Evolutionary conservation across 176 grass and related monocot genomes (phyloP), one percentile per base, ranked within the genome.

Genomic region (Musa beccarii): DNA sequence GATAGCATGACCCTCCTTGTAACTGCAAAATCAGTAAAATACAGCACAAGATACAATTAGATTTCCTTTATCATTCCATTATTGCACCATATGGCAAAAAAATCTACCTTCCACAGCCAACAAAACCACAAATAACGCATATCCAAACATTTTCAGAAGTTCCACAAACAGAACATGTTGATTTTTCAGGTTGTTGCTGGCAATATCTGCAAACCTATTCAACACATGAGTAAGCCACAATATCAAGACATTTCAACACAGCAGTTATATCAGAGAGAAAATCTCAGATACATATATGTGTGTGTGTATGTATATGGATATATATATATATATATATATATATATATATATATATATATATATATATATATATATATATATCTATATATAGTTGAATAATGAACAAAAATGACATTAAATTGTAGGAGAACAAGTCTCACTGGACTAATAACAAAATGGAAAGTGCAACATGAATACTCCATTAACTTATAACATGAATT

Each of bases 181-280:
- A 98, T 79, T 88, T 90, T 75, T 93, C 86, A 2, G 95, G 82
- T 79, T 93, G 90, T 70, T 93, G 95, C 79, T 98, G 95, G 81
- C 95, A 98, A 77, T 89, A 98, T 85, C 95, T 98, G 81, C 90
- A 99, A 54, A 99, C 95, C 90, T 93, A 82, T 83, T 83, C 23
- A 49, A 81, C 75, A 73, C 67, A 70, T 69, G 9, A 51, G 68
- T 70, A 70, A 70, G 68, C 68, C 68, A 70, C 63, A 17, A 70
- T 8, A 16, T 22, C 14, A 51, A 10, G 68, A 51, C 4, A 70
- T 21, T 21, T 51, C 49, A 8, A 20, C 16, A 51, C 68, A 70
- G 34, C 34, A 43, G 34, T 43, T 43, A 43, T 6, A 43, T 43
- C 34, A 6, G 34, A 43, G 34, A 43, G 34, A 6, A 43, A 43